Percentiles rank a stretch among this genome's conserved stretches.
Evolutionary conservation across 495 filamentous ascomycete genomes (phyloP).

Genomic region (Thermothielavioides terrestris): DNA sequence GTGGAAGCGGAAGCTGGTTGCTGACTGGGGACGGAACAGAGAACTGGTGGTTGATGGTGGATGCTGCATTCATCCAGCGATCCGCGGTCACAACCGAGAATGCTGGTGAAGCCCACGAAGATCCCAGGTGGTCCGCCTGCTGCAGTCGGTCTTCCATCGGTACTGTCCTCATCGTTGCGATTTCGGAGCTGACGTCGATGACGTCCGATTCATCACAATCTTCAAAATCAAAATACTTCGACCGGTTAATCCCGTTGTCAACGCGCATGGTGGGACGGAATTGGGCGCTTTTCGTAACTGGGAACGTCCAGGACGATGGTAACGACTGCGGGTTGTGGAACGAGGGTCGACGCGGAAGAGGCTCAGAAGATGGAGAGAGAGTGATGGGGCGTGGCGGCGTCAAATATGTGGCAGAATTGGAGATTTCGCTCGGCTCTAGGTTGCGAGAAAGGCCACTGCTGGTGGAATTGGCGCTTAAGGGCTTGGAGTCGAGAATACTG

Average conservation of each 20-base stretch:
- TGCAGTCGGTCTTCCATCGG: too few relatives aligned
- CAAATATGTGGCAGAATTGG: not conserved
- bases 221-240: too few relatives aligned
- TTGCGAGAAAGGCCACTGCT: not conserved
- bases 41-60: too few relatives aligned
- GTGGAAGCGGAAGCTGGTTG: too few relatives aligned
- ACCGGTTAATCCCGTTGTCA: not conserved
- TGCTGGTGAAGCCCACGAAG: too few relatives aligned
- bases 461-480: not conserved
- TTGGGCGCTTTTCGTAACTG: not conserved
- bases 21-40: too few relatives aligned
- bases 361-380: not conserved
- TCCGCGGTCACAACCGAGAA: too few relatives aligned
- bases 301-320: not conserved
- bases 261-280: not conserved
- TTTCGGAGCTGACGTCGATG: too few relatives aligned
- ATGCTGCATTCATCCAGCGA: too few relatives aligned
- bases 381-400: not conserved
- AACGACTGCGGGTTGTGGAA: not conserved
- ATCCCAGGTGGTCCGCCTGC: too few relatives aligned
- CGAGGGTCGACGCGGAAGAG: not conserved
- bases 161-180: too few relatives aligned
- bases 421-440: not conserved
- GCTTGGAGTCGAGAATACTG: not conserved
- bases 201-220: too few relatives aligned